Evolutionary conservation across 2,329 filamentous ascomycete genomes (phyloP).

Genomic region (Fonsecaea monophora): DNA sequence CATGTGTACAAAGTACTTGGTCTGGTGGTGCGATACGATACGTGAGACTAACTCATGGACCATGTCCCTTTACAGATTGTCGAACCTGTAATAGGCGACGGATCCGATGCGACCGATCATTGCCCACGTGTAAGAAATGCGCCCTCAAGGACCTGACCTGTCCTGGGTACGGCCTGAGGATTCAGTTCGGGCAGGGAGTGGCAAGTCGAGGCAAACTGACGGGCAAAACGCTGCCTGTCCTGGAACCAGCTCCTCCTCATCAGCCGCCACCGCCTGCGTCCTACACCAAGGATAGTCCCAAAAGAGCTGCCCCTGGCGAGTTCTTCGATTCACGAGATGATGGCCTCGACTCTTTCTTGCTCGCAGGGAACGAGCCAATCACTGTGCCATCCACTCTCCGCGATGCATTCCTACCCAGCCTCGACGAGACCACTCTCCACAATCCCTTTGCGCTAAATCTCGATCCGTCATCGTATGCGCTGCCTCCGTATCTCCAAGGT

Average conservation of each 20-base stretch:
- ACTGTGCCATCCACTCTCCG: conserved; percentile 6
- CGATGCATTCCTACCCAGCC: conserved; percentile 17
- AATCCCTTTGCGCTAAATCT: conserved; percentile 28
- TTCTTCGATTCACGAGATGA: conserved; percentile 7
- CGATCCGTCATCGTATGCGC: conserved; percentile 16
- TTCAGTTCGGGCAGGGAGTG: conserved; percentile 47
- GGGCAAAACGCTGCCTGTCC: conserved; percentile 35
- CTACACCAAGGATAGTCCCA: conserved; percentile 12
- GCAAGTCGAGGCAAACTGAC: conserved; percentile 34
- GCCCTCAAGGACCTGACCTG: conserved; percentile 45
- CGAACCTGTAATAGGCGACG: conserved; percentile 47
- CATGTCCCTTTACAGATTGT: conserved; percentile 40
- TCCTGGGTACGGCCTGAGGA: conserved; percentile 45
- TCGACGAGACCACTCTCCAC: conserved; percentile 15
- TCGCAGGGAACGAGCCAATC: conserved; percentile 3
- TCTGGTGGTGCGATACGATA: background rate
- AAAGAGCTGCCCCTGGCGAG: conserved; percentile 2
- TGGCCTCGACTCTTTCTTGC: background rate
- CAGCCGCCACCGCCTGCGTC: background rate
- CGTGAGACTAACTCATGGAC: background rate
- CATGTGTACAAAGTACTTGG: no score
- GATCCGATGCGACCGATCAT: conserved; percentile 47
- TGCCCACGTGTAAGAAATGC: conserved; percentile 49
- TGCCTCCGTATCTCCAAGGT: conserved; percentile 22
- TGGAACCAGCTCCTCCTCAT: conserved; percentile 17